These are phyloP conservation scores for Fomitopsis serialis DNA, from an alignment of 768 basidiomycete genomes.

Conservation along the genomic window DNA sequence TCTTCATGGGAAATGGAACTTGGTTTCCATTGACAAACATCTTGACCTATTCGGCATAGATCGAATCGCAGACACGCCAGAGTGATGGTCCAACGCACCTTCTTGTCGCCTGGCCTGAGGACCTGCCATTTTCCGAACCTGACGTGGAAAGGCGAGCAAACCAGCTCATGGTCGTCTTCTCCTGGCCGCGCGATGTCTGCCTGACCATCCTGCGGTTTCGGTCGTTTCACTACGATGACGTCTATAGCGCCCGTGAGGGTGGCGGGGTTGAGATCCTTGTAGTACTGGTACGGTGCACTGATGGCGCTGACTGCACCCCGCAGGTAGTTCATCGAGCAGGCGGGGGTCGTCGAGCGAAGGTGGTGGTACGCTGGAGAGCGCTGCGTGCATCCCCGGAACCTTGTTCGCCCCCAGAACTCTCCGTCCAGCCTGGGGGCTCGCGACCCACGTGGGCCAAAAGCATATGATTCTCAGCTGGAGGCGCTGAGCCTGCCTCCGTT, in stretches of 20 bases:
- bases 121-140: slow-evolving; percentile 98
- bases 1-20: slow-evolving; percentile 96
- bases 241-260: slow-evolving; percentile 98
- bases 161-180: slow-evolving; percentile 60
- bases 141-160: slow-evolving; percentile 95
- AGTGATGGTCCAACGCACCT: slow-evolving; percentile 39
- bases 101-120: slow-evolving; percentile 89
- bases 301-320: slow-evolving; percentile 82
- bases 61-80: neutral
- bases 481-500: too few relatives aligned
- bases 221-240: slow-evolving; percentile 89
- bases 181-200: slow-evolving; percentile 17
- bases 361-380: neutral
- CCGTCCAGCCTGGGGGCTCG: neutral
- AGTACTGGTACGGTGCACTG: slow-evolving; percentile 85
- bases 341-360: neutral
- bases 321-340: slow-evolving; percentile 71
- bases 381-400: neutral
- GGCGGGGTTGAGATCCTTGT: slow-evolving; percentile 90
- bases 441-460: too few relatives aligned
- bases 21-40: slow-evolving; percentile 81
- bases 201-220: slow-evolving; percentile 18
- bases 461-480: too few relatives aligned
- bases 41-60: slow-evolving; percentile 55
- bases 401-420: neutral